These are phyloP conservation scores for Aspergillus awamori DNA, from an alignment of 2,329 filamentous ascomycete genomes.

Conservation along the genomic window DNA sequence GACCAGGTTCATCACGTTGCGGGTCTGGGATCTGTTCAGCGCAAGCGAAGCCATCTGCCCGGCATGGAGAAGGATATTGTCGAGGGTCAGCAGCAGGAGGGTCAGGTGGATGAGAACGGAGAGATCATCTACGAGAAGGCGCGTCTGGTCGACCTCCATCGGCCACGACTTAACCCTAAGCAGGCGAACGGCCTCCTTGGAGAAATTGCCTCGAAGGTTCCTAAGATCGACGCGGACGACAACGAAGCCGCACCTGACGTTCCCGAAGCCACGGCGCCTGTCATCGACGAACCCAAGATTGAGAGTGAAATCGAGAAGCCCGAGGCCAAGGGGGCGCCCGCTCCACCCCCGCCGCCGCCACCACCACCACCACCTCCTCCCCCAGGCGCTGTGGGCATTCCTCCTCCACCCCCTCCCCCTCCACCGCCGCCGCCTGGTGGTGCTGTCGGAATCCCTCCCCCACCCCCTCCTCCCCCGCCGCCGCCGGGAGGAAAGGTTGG, in stretches of 20 bases:
- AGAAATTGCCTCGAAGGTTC: conserved; percentile 76
- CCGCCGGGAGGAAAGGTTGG: conserved; percentile 45
- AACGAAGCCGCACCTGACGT: conserved; percentile 34
- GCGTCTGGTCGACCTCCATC: conserved; percentile 71
- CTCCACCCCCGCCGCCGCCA: conserved; percentile 47
- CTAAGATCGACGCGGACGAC: conserved; percentile 64
- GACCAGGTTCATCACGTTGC: conserved; percentile 64
- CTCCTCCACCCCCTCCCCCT: conserved; percentile 46
- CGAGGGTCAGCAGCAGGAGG: conserved; percentile 42
- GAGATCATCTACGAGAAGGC: conserved; percentile 76
- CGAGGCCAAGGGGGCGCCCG: conserved; percentile 16
- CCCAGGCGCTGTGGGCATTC: conserved; percentile 49
- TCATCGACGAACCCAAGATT: conserved; percentile 22
- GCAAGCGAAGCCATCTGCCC: conserved; percentile 53
- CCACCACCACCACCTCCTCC: conserved; percentile 54
- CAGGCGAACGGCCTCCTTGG: conserved; percentile 68
- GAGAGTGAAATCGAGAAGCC: conserved; percentile 13
- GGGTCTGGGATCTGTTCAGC: conserved; percentile 71
- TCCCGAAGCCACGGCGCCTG: conserved; percentile 63
- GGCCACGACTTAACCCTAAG: conserved; percentile 65
- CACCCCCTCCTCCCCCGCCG: conserved; percentile 54
- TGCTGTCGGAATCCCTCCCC: conserved; percentile 48
- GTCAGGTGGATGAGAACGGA: conserved; percentile 56
- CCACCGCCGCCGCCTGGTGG: conserved; percentile 43
- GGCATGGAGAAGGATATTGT: conserved; percentile 41